A percentile compares a stretch with the other conserved stretches of the same genome.
phyloP scores from a whole-genome alignment of 1,284 basidiomycete species.

The Trichosporon sp. region DNA sequence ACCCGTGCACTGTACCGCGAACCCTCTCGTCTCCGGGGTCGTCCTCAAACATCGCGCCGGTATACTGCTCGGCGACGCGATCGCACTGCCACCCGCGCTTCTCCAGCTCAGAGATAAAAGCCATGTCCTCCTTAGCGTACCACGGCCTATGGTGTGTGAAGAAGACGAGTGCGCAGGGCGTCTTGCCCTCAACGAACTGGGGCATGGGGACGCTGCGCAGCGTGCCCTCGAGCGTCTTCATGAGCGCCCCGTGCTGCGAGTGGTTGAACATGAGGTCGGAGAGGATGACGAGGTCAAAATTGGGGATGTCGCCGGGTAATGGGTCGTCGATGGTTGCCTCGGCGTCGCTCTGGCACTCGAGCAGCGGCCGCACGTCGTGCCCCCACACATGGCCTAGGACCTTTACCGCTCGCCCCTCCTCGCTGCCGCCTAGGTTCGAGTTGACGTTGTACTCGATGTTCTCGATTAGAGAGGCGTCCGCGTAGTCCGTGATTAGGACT shows the following conservation, averaged over 20 bases:
- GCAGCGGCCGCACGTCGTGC: slow-evolving; percentile 56
- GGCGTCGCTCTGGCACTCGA: slow-evolving; percentile 32
- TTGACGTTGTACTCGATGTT: slow-evolving; percentile 69
- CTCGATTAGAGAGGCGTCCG: slow-evolving; percentile 69
- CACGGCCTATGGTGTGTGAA: slow-evolving; percentile 87
- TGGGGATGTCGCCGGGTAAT: neutral
- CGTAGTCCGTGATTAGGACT: slow-evolving; percentile 81
- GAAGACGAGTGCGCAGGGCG: slow-evolving; percentile 73
- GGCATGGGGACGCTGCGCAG: slow-evolving; percentile 45
- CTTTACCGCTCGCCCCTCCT: neutral
- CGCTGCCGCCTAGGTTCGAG: slow-evolving; percentile 9
- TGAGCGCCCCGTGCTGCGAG: slow-evolving; percentile 70
- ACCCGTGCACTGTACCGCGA: slow-evolving; percentile 59
- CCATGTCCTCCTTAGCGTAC: slow-evolving; percentile 74
- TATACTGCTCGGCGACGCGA: slow-evolving; percentile 63
- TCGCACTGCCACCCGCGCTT: slow-evolving; percentile 67
- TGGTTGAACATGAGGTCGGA: slow-evolving; percentile 66
- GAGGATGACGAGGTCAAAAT: slow-evolving; percentile 76
- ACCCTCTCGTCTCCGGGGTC: slow-evolving; percentile 66
- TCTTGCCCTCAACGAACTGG: slow-evolving; percentile 6
- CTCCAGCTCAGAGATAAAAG: slow-evolving; percentile 60
- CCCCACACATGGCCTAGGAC: slow-evolving; percentile 87
- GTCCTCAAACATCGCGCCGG: slow-evolving; percentile 77
- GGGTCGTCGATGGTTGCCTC: neutral
- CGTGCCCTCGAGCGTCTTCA: slow-evolving; percentile 63